phyloP scores from a whole-genome alignment of 495 filamentous ascomycete species.

The Extremus antarcticus region DNA sequence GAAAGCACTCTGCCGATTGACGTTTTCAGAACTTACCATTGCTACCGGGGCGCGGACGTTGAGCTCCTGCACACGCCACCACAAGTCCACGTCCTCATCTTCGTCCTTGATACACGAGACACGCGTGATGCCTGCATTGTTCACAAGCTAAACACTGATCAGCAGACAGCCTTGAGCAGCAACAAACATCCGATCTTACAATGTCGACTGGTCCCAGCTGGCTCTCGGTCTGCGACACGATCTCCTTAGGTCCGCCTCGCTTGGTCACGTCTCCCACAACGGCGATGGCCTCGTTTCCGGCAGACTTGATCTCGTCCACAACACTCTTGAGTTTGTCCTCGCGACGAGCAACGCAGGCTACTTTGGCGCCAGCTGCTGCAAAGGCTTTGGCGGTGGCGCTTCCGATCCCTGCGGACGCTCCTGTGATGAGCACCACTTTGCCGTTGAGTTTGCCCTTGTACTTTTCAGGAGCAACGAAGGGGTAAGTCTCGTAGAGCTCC shows the following conservation, averaged over 20 bases:
- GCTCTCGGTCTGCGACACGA: conserved; percentile 4
- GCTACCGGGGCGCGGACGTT: conserved; percentile 14
- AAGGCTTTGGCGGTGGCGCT: conserved; percentile 22
- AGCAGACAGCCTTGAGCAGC: not conserved
- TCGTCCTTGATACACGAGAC: not conserved
- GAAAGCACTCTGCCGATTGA: no score
- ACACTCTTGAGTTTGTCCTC: conserved; percentile 10
- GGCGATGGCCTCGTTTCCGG: conserved; percentile 8
- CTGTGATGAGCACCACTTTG: conserved; percentile 24
- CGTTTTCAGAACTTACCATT: not conserved
- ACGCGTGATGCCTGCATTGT: conserved; percentile 14
- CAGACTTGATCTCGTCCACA: conserved; percentile 9
- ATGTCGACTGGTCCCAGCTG: conserved; percentile 13
- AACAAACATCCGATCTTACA: not conserved
- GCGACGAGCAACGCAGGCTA: conserved; percentile 22
- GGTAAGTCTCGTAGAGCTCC: conserved; percentile 6
- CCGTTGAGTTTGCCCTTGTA: conserved; percentile 9
- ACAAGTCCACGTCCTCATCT: conserved; percentile 8
- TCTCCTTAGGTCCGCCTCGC: conserved; percentile 4
- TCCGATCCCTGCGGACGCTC: conserved; percentile 28
- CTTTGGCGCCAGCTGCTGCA: conserved; percentile 23
- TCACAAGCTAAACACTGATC: not conserved
- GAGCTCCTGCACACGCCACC: conserved; percentile 19
- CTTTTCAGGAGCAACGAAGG: conserved; percentile 6
- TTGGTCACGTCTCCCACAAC: conserved; percentile 6